phyloP scores from a whole-genome alignment of 441 rosid species.

The Omphalea diandra region DNA sequence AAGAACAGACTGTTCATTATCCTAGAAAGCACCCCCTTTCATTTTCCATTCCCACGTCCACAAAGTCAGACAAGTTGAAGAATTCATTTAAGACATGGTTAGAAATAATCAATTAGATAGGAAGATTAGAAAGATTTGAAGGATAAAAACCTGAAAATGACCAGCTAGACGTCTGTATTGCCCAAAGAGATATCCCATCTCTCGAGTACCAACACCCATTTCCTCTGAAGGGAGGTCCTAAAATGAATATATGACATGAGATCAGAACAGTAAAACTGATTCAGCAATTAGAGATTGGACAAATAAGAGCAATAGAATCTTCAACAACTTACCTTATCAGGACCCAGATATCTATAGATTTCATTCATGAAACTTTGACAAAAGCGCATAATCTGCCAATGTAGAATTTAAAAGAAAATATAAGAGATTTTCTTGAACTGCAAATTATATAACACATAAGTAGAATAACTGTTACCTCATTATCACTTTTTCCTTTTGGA shows the following conservation, averaged over 20 bases:
- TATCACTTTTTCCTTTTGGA: slow-evolving; percentile 98
- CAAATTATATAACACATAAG: slow-evolving; percentile 6
- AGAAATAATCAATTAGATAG: not conserved
- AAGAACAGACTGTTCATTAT: not conserved
- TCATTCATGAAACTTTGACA: slow-evolving; percentile 99
- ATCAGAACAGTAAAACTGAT: slow-evolving; percentile 18
- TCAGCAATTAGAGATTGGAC: slow-evolving; percentile 10
- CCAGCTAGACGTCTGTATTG: slow-evolving; percentile 97
- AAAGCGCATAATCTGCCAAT: slow-evolving; percentile 89
- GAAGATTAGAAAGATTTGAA: slow-evolving; percentile 7
- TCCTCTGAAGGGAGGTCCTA: slow-evolving; percentile 99
- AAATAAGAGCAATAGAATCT: slow-evolving; percentile 2
- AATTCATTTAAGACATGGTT: not conserved
- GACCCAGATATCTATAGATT: slow-evolving; percentile 86
- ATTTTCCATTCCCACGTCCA: not conserved
- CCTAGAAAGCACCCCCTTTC: not conserved
- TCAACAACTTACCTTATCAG: slow-evolving; percentile 68
- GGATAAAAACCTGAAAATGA: slow-evolving; percentile 90
- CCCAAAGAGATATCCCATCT: slow-evolving; percentile 98
- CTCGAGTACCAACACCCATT: slow-evolving; percentile 95
- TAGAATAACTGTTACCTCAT: slow-evolving; percentile 58
- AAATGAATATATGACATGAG: slow-evolving; percentile 20
- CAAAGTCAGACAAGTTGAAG: slow-evolving; percentile 1
- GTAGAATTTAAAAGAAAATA: slow-evolving; percentile 29
- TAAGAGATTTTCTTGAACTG: slow-evolving; percentile 30